Evolutionary conservation across 352 stramenopile species (phyloP), one percentile per base, ranked within the genome.

Genomic region (Pythium periplocum): DNA sequence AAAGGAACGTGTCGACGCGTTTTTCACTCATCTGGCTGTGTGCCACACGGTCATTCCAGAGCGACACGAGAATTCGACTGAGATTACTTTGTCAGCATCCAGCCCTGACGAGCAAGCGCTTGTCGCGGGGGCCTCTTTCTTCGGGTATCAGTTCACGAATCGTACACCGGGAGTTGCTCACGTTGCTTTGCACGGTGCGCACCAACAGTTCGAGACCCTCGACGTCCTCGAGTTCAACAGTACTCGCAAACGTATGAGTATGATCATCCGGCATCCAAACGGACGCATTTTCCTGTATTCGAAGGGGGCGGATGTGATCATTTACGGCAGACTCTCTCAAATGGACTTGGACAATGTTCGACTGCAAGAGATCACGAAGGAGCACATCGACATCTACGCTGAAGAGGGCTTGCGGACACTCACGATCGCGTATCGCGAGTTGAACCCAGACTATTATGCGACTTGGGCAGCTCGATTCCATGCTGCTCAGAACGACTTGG

Each of bases 41-140:
- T 97, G 91, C 62, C 92, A 99, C 73, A 99, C 96, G 4, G 96
- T 99, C 48, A 98, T 99, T 44, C 95, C 98, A 0, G 97, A 99
- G 71, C 89, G 90, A 71, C 59, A 86, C 78, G 53, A 89, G 49
- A 76, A 75, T 46, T 90, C 80, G 2, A 69, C 48, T 7, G 66
- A 83, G 36, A 57, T 91, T 33, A 88, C 68, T 3, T 55, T 88
- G 12, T 91, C 80, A 0, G 80, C 80, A 30, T 90, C 83, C 2
- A 93, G 78, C 38, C 87, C 86, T 3, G 88, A 97, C 56, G 87
- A 96, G 32, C 83, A 96, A 52, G 87, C 85, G n/a, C 66, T 96
- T 0, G 87, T 96, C 3, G 73, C 73, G 2, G 86, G 76, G 1
- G 86, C 83, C 0, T 66, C 55, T 0, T 87, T 75, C 53, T 89